Base-by-base conservation (phyloP, 441 rosid genomes). In the Pelargonium cotyledonis region DNA sequence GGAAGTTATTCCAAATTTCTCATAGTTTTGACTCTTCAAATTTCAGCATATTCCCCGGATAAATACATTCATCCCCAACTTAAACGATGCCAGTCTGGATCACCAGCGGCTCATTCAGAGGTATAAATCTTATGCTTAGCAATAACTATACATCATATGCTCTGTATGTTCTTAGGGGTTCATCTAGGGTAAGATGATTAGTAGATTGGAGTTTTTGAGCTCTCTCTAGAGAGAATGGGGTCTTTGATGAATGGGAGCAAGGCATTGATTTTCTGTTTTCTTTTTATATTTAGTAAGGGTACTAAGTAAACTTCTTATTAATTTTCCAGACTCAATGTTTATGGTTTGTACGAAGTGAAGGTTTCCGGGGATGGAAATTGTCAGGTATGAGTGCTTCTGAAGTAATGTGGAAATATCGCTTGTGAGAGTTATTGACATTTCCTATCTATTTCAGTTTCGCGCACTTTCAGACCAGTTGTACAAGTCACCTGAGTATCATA, bases 291-390 rank as follows among this genome's bases (percentile, higher is more conserved):
- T n/a, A 6, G 15, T 12, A 65, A 31, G 29, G 61, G 31, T 70
- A 55, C 72, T 70, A 11, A 70, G 40, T 61, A 18, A 64, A 35
- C 63, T 72, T 65, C 44, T 11, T 38, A 15, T 73, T 35, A 31
- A 65, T 67, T 75, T 78, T 68, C 15, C 82, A 92, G 97, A 91
- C 80, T 94, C 66, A 78, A 88, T 63, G 82, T 81, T 72, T 91
- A 94, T 81, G 89, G 97, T 73, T 79, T 91, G 70, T 85, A 67
- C 65, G 98, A 94, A 84, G 85, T 89, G 75, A 91, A 88, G 78
- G 96, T 94, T 73, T 88, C 95, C 16, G 97, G 98, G 58, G 98
- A 94, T 77, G 98, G 98, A 70, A 94, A 94, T 76, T 94, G 98
- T 75, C 98, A 94, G 97, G 98, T 91, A 80, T 46, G 51, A 46